Percentiles rank a stretch among this genome's conserved stretches.
Conservation (phyloP, 768 basidiomycete species). For the Phylloporus sp. region DNA sequence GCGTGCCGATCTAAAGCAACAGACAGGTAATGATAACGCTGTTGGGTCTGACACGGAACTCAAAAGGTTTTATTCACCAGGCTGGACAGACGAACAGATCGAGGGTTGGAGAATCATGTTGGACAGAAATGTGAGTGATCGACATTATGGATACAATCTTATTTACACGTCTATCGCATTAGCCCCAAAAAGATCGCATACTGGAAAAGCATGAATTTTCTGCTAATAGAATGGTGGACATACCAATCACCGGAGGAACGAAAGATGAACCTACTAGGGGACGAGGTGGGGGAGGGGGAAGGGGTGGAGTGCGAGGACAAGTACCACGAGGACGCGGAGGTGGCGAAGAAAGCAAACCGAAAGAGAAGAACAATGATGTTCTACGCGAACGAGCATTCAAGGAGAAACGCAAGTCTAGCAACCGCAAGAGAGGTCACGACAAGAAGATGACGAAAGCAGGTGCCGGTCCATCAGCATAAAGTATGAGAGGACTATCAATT, state of each 20-base stretch:
- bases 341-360: slow-evolving; percentile 33
- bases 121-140: slow-evolving; percentile 71
- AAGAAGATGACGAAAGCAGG: slow-evolving; percentile 79
- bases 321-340: slow-evolving; percentile 36
- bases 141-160: slow-evolving; percentile 4
- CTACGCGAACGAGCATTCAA: slow-evolving; percentile 66
- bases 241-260: background rate
- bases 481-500: background rate
- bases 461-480: slow-evolving; percentile 32
- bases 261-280: slow-evolving; percentile 8
- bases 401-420: slow-evolving; percentile 77
- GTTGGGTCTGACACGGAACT: background rate
- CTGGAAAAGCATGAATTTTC: slow-evolving; percentile 73
- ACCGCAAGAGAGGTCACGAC: slow-evolving; percentile 81
- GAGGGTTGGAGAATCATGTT: slow-evolving; percentile 92
- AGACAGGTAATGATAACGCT: slow-evolving; percentile 50
- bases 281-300: slow-evolving; percentile 24
- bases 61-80: slow-evolving; percentile 29
- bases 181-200: slow-evolving; percentile 76
- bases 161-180: slow-evolving; percentile 8
- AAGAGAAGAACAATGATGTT: slow-evolving; percentile 35
- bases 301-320: slow-evolving; percentile 41
- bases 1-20: slow-evolving; percentile 58
- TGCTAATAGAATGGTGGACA: slow-evolving; percentile 46
- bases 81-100: slow-evolving; percentile 80